Conservation (phyloP, 768 basidiomycete species). For the Xerocomellus amylosporus region DNA sequence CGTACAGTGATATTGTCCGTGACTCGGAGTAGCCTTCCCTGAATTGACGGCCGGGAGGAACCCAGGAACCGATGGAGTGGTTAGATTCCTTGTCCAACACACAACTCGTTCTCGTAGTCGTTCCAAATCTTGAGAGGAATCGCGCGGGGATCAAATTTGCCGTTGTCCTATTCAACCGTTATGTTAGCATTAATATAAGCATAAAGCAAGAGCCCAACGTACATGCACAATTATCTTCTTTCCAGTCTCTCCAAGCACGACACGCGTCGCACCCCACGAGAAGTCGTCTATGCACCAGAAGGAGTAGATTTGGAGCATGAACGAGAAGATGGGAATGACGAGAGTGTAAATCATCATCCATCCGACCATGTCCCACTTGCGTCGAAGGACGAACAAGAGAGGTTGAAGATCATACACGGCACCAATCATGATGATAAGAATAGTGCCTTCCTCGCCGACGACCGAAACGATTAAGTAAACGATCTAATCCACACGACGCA, state of each 20-base stretch:
- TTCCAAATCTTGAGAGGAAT: conserved; percentile 98
- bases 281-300: conserved; percentile 99
- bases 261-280: conserved; percentile 91
- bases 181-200: conserved; percentile 7
- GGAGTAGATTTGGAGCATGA: conserved; percentile 89
- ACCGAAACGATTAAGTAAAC: conserved; percentile 85
- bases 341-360: conserved; percentile 97
- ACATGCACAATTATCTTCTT: conserved; percentile 96
- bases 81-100: conserved; percentile 98
- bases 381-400: conserved; percentile 83
- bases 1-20: conserved; percentile 76
- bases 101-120: conserved; percentile 94
- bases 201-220: conserved; percentile 29
- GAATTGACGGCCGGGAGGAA: conserved; percentile 68
- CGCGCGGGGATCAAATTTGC: conserved; percentile 89
- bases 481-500: conserved; percentile 46
- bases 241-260: conserved; percentile 90
- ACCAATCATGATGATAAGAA: conserved; percentile 86
- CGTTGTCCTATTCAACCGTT: conserved; percentile 69
- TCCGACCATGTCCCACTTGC: conserved; percentile 98
- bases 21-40: conserved; percentile 78
- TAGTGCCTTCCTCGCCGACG: conserved; percentile 56
- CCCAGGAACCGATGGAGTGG: conserved; percentile 92
- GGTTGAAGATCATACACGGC: conserved; percentile 95
- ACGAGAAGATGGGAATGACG: conserved; percentile 90